Evolutionary conservation across 305 asterid species (phyloP).

Genomic region (Fraxinus angustifolia): DNA sequence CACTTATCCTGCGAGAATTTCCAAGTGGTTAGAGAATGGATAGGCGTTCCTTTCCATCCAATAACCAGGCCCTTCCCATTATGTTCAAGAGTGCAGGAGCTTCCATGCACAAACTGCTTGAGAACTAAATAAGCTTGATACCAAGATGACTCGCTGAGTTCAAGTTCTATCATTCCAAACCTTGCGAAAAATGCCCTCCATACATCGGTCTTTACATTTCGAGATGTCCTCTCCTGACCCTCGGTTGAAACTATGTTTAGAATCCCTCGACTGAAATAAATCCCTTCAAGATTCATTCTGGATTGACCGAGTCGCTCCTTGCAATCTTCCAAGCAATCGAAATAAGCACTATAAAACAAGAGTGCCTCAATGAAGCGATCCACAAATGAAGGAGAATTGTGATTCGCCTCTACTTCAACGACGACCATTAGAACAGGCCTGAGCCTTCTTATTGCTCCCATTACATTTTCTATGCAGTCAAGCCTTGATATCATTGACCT

Average conservation of each 20-base stretch:
- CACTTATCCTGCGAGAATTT: conserved; percentile 27
- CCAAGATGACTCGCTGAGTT: conserved; percentile 44
- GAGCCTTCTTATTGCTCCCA: conserved; percentile 33
- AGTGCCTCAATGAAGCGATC: conserved; percentile 51
- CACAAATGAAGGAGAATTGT: conserved; percentile 51
- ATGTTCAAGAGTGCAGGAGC: conserved; percentile 37
- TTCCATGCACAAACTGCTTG: conserved; percentile 34
- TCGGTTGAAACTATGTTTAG: conserved; percentile 44
- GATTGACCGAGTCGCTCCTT: conserved; percentile 29
- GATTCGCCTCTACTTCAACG: conserved; percentile 57
- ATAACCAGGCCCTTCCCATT: conserved; percentile 43
- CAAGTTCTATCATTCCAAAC: conserved; percentile 48
- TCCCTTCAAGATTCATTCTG: conserved; percentile 36
- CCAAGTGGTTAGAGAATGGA: conserved; percentile 50
- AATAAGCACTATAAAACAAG: conserved; percentile 37
- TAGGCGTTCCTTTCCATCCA: conserved; percentile 64
- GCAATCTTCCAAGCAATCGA: conserved; percentile 54
- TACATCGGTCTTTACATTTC: conserved; percentile 41
- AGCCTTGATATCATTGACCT: conserved; percentile 47
- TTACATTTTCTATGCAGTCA: conserved; percentile 31
- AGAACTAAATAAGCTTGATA: conserved; percentile 49
- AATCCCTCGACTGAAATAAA: conserved; percentile 41
- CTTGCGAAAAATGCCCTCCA: conserved; percentile 52
- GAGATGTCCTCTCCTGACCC: conserved; percentile 37
- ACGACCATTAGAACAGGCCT: conserved; percentile 49